A percentile compares a stretch with the other conserved stretches of the same genome.
These are phyloP conservation scores for Lagenidium giganteum DNA, from an alignment of 352 stramenopile genomes.

Conservation along the genomic window DNA sequence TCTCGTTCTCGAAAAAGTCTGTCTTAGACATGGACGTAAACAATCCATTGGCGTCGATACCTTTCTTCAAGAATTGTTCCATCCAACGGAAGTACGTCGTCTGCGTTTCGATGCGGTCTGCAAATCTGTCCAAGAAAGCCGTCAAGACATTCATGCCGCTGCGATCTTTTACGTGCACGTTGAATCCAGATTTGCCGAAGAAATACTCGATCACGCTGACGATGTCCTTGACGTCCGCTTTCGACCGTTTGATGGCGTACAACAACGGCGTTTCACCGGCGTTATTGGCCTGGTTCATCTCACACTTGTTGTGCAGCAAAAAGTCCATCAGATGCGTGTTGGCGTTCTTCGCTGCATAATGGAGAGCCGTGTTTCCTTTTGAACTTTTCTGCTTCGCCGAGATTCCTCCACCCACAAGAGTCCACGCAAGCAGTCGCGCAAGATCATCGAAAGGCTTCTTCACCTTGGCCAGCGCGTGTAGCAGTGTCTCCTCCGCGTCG, in stretches of 20 bases:
- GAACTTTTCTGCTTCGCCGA: constrained; percentile 19
- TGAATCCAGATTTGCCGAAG: constrained; percentile 21
- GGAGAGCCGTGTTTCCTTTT: constrained; percentile 39
- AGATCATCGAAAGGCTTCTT: constrained; percentile 51
- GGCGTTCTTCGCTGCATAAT: constrained; percentile 46
- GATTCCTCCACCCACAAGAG: constrained; percentile 50
- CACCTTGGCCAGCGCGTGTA: constrained; percentile 60
- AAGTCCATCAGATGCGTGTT: constrained; percentile 71
- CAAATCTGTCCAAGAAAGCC: constrained; percentile 56
- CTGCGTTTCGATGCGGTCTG: constrained; percentile 15
- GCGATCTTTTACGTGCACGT: constrained; percentile 37
- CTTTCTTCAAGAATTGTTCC: constrained; percentile 50
- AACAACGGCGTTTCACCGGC: constrained; percentile 46
- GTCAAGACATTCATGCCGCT: constrained; percentile 42
- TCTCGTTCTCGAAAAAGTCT: constrained; percentile 37
- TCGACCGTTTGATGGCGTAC: constrained; percentile 35
- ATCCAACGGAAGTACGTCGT: constrained; percentile 32
- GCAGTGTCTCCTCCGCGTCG: constrained; percentile 35
- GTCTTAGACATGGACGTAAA: constrained; percentile 27
- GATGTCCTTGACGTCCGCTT: constrained; percentile 16
- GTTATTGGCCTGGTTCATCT: constrained; percentile 37
- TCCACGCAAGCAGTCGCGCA: constrained; percentile 56
- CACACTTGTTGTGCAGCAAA: constrained; percentile 47
- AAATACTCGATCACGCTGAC: constrained; percentile 46
- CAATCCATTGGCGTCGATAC: constrained; percentile 35